Conservation (phyloP, 140 eudicot species). For the Anethum foeniculum region DNA sequence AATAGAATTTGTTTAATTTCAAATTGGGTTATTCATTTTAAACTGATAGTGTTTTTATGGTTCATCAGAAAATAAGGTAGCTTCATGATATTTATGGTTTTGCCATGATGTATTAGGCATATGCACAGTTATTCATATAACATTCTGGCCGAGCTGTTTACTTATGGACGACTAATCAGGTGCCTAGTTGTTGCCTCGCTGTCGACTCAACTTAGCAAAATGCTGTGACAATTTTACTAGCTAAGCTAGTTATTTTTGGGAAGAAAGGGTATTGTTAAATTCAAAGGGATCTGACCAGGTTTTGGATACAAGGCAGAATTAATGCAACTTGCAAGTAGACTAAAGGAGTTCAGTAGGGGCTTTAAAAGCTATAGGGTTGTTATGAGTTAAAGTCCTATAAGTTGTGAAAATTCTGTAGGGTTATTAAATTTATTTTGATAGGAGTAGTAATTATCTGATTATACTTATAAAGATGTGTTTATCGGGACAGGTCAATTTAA, state of each 20-base stretch:
- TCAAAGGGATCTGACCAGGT: not conserved
- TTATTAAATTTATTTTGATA: too few species aligned
- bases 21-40: not conserved
- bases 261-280: not conserved
- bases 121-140: not conserved
- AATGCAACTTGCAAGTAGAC: not conserved
- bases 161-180: not conserved
- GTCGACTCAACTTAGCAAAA: not conserved
- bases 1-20: not conserved
- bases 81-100: not conserved
- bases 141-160: not conserved
- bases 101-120: not conserved
- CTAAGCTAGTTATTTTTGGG: not conserved
- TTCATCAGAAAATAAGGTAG: not conserved
- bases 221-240: not conserved
- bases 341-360: not conserved
- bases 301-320: not conserved
- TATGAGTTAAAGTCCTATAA: not conserved
- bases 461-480: not conserved
- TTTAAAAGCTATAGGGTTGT: not conserved
- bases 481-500: not conserved
- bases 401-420: not conserved
- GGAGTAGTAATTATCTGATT: too few species aligned
- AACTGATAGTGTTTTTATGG: not conserved
- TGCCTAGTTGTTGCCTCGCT: not conserved